Percentiles rank a stretch among this genome's conserved stretches.
Conservation (phyloP, 495 filamentous ascomycete genomes). For the Neurospora sp. region DNA sequence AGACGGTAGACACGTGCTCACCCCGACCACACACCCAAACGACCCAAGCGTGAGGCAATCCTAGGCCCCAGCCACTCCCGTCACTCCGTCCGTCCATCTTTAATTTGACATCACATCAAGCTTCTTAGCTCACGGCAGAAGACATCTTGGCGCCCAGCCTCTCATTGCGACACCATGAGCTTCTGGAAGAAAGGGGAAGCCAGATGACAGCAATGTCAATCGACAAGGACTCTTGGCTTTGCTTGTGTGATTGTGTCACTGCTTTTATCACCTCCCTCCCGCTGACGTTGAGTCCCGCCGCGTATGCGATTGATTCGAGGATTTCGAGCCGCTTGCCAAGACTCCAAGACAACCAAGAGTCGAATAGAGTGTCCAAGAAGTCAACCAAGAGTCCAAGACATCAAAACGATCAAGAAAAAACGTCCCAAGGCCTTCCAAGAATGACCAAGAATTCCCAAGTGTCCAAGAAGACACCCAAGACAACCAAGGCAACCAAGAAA, state of each 20-base stretch:
- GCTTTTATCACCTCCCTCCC: neutral
- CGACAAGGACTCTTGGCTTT: neutral
- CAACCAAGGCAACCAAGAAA: neutral
- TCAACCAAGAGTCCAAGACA: neutral
- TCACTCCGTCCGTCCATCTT: neutral
- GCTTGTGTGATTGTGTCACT: neutral
- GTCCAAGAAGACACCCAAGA: too few species aligned
- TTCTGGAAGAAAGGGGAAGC: neutral
- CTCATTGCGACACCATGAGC: neutral
- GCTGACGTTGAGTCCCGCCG: neutral
- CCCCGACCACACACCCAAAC: neutral
- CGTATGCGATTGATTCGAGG: too few species aligned
- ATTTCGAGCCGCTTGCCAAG: neutral
- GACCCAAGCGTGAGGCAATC: too few species aligned
- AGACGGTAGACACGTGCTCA: neutral
- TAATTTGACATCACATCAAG: neutral
- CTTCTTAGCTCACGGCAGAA: neutral
- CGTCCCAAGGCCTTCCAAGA: neutral
- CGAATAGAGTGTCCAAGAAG: neutral
- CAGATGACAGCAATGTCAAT: neutral
- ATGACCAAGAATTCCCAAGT: neutral
- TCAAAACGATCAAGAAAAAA: neutral
- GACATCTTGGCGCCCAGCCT: neutral
- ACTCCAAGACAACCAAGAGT: neutral
- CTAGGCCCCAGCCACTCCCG: too few species aligned